phyloP scores from a whole-genome alignment of 2,329 filamentous ascomycete species.

The Penicillium sp. region DNA sequence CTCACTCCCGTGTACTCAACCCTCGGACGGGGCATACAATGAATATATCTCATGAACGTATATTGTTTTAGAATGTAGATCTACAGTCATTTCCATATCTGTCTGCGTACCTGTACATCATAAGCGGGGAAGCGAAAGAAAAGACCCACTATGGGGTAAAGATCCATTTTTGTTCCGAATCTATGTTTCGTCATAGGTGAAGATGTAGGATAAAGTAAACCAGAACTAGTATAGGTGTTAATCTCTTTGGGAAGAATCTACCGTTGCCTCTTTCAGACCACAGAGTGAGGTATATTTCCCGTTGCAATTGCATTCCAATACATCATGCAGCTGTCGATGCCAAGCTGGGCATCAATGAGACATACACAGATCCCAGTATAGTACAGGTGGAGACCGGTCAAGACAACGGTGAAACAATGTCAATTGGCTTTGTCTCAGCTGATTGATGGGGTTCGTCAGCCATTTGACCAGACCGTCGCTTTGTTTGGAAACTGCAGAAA shows the following conservation, averaged over 20 bases:
- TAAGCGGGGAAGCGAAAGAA: background rate
- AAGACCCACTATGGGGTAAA: constrained; percentile 1
- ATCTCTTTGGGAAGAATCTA: too few relatives aligned
- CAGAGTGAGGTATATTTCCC: background rate
- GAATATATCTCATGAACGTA: constrained; percentile 23
- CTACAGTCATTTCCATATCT: background rate
- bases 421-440: background rate
- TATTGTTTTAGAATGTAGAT: background rate
- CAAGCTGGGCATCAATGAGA: background rate
- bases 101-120: background rate
- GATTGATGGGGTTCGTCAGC: background rate
- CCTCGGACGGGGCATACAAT: constrained; percentile 20
- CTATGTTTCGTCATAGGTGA: background rate
- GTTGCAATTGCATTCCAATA: background rate
- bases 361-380: background rate
- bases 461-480: background rate
- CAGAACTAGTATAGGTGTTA: background rate
- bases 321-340: background rate
- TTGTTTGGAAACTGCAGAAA: background rate
- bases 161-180: background rate
- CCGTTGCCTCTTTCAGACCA: background rate
- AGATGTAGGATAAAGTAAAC: background rate
- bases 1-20: constrained; percentile 17
- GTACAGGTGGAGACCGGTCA: background rate
- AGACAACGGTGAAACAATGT: background rate